Evolutionary conservation across 2,329 filamentous ascomycete species (phyloP), one percentile per base, ranked within the genome.

Genomic region (Teratosphaeria destructans): DNA sequence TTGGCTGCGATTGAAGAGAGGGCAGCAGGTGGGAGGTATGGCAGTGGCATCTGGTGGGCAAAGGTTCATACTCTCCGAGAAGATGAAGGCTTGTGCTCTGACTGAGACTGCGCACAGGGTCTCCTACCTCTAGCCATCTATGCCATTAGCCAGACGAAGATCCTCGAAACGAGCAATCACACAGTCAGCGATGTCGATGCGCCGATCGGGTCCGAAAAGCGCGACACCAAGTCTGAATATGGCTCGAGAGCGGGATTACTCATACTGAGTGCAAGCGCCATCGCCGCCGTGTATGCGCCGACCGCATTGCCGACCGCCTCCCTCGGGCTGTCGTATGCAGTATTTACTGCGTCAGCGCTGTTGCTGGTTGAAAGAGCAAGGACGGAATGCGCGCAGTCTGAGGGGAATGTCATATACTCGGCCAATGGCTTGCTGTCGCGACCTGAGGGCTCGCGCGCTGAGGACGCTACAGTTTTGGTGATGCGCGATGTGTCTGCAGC

Each of bases 1-100:
- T 64, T 79, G 56, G 70, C 74, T 27, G 68, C 70, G 47, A 68
- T 79, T 43, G 78, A 77, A 68, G 76, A 78, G 62, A 65, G 76
- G 58, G 73, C 75, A n/a, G 72, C 73, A 63, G 75, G 77, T 61
- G 55, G 35, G 11, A 37, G 23, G 23, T 49, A 49, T 49, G 73
- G 72, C 57, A 69, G 73, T 61, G 74, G 73, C 49, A 72, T 77
- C n/a, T 75, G 75, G 72, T 74, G 74, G 70, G 74, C 74, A 26
- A 78, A 79, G 74, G 77, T 78, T 47, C 49, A 54, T 34, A 43
- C 52, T 56, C 10, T 43, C 23, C 43, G 57, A 43, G 32, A 52
- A 29, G 23, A n/a, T n/a, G 32, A 39, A 53, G 16, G 57, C 59
- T 12, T 43, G 60, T 62, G 59, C 60, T 61, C 60, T 64, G 64